A percentile compares a stretch with the other conserved stretches of the same genome.
These are phyloP conservation scores for Annulohypoxylon truncatum DNA, from an alignment of 2,329 filamentous ascomycete genomes.

Conservation along the genomic window DNA sequence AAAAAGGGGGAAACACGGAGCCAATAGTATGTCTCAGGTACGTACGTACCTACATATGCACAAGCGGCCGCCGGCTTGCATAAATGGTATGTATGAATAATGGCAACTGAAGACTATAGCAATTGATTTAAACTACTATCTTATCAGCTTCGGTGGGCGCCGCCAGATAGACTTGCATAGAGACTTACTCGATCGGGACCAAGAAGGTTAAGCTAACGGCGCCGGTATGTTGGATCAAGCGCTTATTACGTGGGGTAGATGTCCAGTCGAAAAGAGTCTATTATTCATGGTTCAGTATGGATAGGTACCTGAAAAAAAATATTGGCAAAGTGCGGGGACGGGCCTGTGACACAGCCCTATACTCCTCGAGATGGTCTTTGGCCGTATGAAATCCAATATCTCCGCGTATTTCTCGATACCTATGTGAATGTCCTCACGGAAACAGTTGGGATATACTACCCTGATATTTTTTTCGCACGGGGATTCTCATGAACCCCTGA, in stretches of 20 bases:
- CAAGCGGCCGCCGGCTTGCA: background rate
- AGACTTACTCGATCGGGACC: constrained; percentile 5
- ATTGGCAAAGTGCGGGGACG: constrained; percentile 11
- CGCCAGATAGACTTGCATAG: constrained; percentile 22
- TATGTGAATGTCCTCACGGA: too few relatives aligned
- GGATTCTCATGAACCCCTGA: too few relatives aligned
- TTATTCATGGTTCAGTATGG: background rate
- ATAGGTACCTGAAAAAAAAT: constrained; percentile 5
- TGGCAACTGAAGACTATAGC: constrained; percentile 19
- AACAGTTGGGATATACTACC: background rate
- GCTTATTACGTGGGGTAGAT: constrained; percentile 13
- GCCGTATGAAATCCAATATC: background rate
- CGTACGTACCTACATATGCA: too few relatives aligned
- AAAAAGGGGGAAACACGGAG: too few relatives aligned
- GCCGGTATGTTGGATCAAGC: constrained; percentile 19
- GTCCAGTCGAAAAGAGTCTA: background rate
- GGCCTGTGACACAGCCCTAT: constrained; percentile 9
- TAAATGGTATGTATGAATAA: constrained; percentile 13
- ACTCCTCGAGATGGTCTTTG: background rate
- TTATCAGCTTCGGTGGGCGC: constrained; percentile 25
- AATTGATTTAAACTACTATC: constrained; percentile 30
- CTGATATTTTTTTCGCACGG: too few relatives aligned
- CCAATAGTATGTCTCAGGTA: too few relatives aligned
- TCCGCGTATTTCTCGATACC: too few relatives aligned
- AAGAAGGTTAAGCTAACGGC: constrained; percentile 10